A percentile compares a stretch with the other conserved stretches of the same genome.
Conservation (phyloP, 1,284 basidiomycete genomes). For the Mycosarcoma maydis region DNA sequence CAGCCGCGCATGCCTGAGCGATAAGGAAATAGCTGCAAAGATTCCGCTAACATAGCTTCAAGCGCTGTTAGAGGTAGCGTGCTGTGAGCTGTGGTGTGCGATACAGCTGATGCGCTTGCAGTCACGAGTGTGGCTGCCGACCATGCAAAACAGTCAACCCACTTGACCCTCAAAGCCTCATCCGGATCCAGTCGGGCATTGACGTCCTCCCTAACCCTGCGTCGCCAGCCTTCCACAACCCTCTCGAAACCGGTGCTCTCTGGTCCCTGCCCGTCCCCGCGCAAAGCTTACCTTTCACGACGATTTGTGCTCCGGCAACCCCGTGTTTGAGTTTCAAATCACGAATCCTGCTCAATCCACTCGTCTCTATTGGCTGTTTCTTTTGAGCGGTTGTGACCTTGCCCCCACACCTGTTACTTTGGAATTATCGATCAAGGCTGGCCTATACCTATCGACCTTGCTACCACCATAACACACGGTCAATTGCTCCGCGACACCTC, state of each 20-base stretch:
- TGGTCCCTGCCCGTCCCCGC: not conserved
- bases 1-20: not conserved
- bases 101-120: too few species aligned
- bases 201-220: too few species aligned
- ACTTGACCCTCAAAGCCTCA: not conserved
- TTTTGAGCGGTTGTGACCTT: not conserved
- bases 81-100: too few species aligned
- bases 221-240: conserved; percentile 1
- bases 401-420: conserved; percentile 8
- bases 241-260: conserved; percentile 11
- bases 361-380: conserved; percentile 15
- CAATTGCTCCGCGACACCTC: conserved; percentile 12
- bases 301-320: conserved; percentile 6
- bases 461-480: not conserved
- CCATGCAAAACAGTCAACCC: not conserved
- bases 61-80: conserved; percentile 1
- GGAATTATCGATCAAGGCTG: not conserved
- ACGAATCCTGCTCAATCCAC: conserved; percentile 19
- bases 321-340: conserved; percentile 18
- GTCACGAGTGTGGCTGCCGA: not conserved
- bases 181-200: too few species aligned
- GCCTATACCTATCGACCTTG: not conserved
- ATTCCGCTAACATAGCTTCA: not conserved
- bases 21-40: conserved; percentile 1
- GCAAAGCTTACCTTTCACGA: not conserved